Conservation (phyloP, 2,329 filamentous ascomycete genomes). For the Neurospora sp. region DNA sequence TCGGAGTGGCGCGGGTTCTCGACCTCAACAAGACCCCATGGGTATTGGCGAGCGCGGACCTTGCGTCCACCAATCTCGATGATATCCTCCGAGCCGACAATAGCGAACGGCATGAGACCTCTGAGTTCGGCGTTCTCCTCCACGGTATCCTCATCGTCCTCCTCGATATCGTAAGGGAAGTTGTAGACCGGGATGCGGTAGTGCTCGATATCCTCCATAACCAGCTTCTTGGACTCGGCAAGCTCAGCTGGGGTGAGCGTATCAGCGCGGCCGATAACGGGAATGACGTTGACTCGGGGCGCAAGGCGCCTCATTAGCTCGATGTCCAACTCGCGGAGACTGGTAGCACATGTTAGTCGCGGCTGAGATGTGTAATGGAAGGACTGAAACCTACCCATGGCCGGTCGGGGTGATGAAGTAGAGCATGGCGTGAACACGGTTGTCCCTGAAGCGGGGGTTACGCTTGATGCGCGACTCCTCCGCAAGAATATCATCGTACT, state of each 20-base stretch:
- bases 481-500: constrained; percentile 98
- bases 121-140: constrained; percentile 98
- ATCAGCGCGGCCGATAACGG: constrained; percentile 96
- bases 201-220: constrained; percentile 99
- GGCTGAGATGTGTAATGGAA: constrained; percentile 6
- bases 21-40: constrained; percentile 97
- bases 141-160: constrained; percentile 98
- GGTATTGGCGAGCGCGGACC: constrained; percentile 92
- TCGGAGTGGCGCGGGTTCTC: constrained; percentile 99
- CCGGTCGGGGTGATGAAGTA: constrained; percentile 99
- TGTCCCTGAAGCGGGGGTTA: constrained; percentile 99
- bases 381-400: constrained; percentile 60
- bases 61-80: constrained; percentile 89
- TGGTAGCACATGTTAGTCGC: constrained; percentile 25
- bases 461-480: constrained; percentile 99
- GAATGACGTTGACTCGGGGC: constrained; percentile 96
- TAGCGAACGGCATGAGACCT: constrained; percentile 97
- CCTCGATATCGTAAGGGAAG: constrained; percentile 99
- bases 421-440: constrained; percentile 93
- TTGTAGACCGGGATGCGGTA: constrained; percentile 99
- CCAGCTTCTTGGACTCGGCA: constrained; percentile 97
- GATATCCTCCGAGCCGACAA: constrained; percentile 93
- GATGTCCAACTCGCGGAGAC: constrained; percentile 96
- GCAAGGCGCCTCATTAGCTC: constrained; percentile 99
- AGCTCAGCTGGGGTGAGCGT: constrained; percentile 93